Conservation (phyloP, 176 grass and related monocot genomes). For the Otatea glauca region DNA sequence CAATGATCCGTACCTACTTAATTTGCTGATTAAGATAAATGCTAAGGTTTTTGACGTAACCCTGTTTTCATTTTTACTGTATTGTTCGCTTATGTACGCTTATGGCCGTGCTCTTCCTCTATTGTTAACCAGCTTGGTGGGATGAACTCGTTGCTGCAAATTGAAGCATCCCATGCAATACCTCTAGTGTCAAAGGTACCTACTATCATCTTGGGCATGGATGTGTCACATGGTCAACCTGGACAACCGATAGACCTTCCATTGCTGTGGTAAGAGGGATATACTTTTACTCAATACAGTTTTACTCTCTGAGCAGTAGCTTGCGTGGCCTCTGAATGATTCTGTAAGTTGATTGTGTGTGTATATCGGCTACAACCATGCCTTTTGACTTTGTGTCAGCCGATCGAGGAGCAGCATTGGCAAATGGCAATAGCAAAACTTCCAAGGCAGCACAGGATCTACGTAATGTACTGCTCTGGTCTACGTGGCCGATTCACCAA, state of each 20-base stretch:
- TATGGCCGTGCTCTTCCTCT: background rate
- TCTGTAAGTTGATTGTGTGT: background rate
- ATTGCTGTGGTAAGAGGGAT: slow-evolving; percentile 70
- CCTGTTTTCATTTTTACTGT: slow-evolving; percentile 4
- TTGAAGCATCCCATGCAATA: slow-evolving; percentile 62
- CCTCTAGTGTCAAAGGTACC: slow-evolving; percentile 63
- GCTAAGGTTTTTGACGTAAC: slow-evolving; percentile 58
- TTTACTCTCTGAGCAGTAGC: background rate
- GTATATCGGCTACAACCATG: background rate
- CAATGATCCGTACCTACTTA: slow-evolving; percentile 83
- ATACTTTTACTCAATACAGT: background rate
- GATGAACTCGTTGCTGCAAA: slow-evolving; percentile 72
- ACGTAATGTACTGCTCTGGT: too few species aligned
- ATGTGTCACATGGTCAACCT: slow-evolving; percentile 78
- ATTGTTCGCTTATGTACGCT: slow-evolving; percentile 18
- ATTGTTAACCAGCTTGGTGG: slow-evolving; percentile 68
- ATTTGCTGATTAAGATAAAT: slow-evolving; percentile 91
- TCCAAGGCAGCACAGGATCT: too few species aligned
- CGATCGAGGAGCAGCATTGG: too few species aligned
- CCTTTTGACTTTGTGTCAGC: background rate
- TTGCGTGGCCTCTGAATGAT: slow-evolving; percentile 9
- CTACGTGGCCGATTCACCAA: too few species aligned
- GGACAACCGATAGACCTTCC: slow-evolving; percentile 77
- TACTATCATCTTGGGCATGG: slow-evolving; percentile 92
- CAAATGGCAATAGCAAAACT: too few species aligned